A percentile compares a stretch with the other conserved stretches of the same genome.
These are phyloP conservation scores for Claviceps citrina DNA, from an alignment of 2,329 filamentous ascomycete species.

Conservation along the genomic window DNA sequence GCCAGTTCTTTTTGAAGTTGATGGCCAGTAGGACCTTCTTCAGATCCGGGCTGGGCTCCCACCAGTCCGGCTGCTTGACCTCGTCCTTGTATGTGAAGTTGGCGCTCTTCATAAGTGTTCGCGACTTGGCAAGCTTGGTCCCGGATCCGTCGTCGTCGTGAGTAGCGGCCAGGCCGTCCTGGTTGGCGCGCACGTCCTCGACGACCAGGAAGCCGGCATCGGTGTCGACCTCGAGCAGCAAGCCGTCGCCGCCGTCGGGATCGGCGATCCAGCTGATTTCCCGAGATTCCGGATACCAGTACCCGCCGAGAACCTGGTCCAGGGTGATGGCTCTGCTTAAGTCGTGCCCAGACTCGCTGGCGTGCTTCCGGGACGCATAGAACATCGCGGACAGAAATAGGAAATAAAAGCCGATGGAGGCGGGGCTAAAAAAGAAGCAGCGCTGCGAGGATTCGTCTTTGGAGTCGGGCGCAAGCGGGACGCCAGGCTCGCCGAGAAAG, in stretches of 20 bases:
- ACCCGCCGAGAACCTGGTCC: slow-evolving; percentile 51
- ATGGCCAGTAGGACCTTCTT: slow-evolving; percentile 76
- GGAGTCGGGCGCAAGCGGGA: slow-evolving; percentile 28
- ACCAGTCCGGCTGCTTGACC: slow-evolving; percentile 40
- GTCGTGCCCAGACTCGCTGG: slow-evolving; percentile 41
- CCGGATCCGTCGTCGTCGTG: slow-evolving; percentile 16
- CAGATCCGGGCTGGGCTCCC: slow-evolving; percentile 68
- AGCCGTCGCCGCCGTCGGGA: slow-evolving; percentile 62
- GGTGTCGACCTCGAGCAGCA: slow-evolving; percentile 60
- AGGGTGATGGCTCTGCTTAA: slow-evolving; percentile 59
- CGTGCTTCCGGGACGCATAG: slow-evolving; percentile 52
- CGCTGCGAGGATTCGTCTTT: slow-evolving; percentile 34
- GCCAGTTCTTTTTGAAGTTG: slow-evolving; percentile 60
- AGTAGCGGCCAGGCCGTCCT: slow-evolving; percentile 18
- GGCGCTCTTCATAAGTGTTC: slow-evolving; percentile 58
- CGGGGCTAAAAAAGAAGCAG: no score
- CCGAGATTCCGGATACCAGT: slow-evolving; percentile 49
- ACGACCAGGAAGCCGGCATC: slow-evolving; percentile 68
- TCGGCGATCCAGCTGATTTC: slow-evolving; percentile 65
- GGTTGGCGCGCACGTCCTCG: slow-evolving; percentile 56
- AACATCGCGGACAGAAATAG: no score
- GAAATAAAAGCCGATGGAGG: no score
- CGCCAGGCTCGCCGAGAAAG: slow-evolving; percentile 29
- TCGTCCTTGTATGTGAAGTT: slow-evolving; percentile 45
- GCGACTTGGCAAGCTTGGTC: slow-evolving; percentile 31